A percentile compares a stretch with the other conserved stretches of the same genome.
Evolutionary conservation across 345 rosid species (phyloP).

Genomic region (Populus tremula): DNA sequence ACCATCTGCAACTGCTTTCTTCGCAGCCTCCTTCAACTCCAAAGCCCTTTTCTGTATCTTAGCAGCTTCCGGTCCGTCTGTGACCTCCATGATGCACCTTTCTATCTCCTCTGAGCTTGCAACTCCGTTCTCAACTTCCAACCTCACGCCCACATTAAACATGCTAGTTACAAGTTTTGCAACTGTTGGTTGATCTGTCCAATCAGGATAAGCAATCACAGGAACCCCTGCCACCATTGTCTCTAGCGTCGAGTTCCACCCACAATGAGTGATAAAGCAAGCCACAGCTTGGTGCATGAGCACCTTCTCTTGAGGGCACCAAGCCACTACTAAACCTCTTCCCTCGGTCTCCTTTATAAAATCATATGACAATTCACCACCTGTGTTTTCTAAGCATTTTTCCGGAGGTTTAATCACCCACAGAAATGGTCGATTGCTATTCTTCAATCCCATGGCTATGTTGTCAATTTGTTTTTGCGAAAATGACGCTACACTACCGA

Average conservation of each 20-base stretch:
- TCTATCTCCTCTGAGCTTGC: constrained; percentile 38
- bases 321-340: constrained; percentile 39
- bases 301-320: constrained; percentile 56
- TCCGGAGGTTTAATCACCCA: constrained; percentile 51
- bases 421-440: constrained; percentile 36
- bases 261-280: constrained; percentile 58
- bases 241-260: constrained; percentile 62
- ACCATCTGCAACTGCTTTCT: constrained; percentile 30
- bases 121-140: constrained; percentile 29
- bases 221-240: constrained; percentile 49
- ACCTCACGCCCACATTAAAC: constrained; percentile 43
- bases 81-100: constrained; percentile 44
- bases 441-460: constrained; percentile 42
- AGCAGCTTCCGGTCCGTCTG: constrained; percentile 18
- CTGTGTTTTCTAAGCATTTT: background rate
- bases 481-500: constrained; percentile 45
- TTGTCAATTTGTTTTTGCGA: constrained; percentile 36
- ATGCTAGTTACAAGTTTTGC: constrained; percentile 46
- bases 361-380: constrained; percentile 13
- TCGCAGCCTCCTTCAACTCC: constrained; percentile 38
- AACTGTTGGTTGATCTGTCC: constrained; percentile 44
- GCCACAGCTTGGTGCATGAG: constrained; percentile 38
- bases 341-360: constrained; percentile 33
- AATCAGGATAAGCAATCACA: constrained; percentile 45
- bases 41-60: constrained; percentile 39